Conservation (phyloP, 192 early-diverging fungal species). For the Dissophora ornata region DNA sequence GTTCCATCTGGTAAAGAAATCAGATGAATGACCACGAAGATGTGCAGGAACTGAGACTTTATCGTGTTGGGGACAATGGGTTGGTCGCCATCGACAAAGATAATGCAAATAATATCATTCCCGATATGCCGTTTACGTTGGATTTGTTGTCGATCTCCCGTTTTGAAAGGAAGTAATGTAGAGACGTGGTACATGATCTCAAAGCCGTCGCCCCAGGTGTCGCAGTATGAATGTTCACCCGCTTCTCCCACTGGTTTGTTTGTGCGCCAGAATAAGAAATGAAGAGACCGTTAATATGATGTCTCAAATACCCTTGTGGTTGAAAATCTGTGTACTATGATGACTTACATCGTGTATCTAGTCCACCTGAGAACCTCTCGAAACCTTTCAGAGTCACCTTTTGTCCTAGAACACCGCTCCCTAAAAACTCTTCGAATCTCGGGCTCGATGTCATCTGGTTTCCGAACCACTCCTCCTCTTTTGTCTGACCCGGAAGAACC, state of each 20-base stretch:
- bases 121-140: constrained; percentile 73
- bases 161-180: constrained; percentile 75
- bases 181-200: constrained; percentile 84
- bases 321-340: too few species aligned
- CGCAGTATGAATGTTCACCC: constrained; percentile 75
- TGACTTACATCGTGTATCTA: constrained; percentile 77
- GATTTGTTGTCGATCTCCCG: constrained; percentile 76
- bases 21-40: constrained; percentile 63
- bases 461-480: constrained; percentile 82
- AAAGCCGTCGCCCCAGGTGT: constrained; percentile 77
- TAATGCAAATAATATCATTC: constrained; percentile 72
- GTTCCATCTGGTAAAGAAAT: constrained; percentile 27
- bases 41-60: constrained; percentile 69
- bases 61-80: constrained; percentile 66
- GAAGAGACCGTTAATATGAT: too few species aligned
- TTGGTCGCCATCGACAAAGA: constrained; percentile 65
- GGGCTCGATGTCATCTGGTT: constrained; percentile 68
- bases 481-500: constrained; percentile 73
- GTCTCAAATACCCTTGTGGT: too few species aligned
- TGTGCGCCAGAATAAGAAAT: too few species aligned
- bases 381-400: constrained; percentile 79
- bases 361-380: constrained; percentile 79
- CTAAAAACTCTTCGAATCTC: constrained; percentile 72
- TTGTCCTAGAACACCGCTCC: constrained; percentile 70
- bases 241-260: constrained; percentile 78